Base-by-base conservation (phyloP, 1,284 basidiomycete species). In the Mixia osmundae region DNA sequence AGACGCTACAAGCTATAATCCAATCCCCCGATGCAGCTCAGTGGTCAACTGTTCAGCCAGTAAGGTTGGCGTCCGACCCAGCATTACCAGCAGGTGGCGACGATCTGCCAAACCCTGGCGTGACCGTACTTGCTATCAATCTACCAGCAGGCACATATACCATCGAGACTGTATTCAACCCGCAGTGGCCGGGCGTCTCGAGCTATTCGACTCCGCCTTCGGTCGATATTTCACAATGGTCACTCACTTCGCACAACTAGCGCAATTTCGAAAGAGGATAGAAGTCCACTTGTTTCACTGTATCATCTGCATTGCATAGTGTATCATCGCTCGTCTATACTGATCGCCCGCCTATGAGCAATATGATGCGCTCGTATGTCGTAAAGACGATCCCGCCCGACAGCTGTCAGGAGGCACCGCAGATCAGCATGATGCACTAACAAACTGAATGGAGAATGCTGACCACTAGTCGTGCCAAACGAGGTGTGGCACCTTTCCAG, bases 341-440 rank as follows among this genome's bases (percentile, higher is more conserved):
- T n/a, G n/a, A n/a, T n/a, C n/a, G n/a, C n/a, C n/a, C n/a, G n/a
- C n/a, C n/a, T n/a, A n/a, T n/a, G n/a, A n/a, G n/a, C n/a, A n/a
- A n/a, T n/a, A n/a, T n/a, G n/a, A n/a, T n/a, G n/a, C n/a, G n/a
- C n/a, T n/a, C n/a, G n/a, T n/a, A n/a, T 52, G 21, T 57, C 53
- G 83, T 87, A 54, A 95, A 95, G 27, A 85, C 76, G 50, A 97
- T 87, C 2, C 87, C 89, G 12, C 89, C 87, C 39, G 76, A 79
- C 60, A 91, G 56, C 74, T 85, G 52, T 4, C 37, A 33, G n/a
- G n/a, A n/a, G n/a, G n/a, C n/a, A n/a, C n/a, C n/a, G 25, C 36
- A 44, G 6, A 40, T 41, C 26, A 50, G 39, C 30, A 50, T 42
- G 9, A 42, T 40, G 33, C 35, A 44, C 30, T 26, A 10, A 26